Evolutionary conservation across 768 basidiomycete genomes (phyloP).

Genomic region (Leccinum uliginosum): DNA sequence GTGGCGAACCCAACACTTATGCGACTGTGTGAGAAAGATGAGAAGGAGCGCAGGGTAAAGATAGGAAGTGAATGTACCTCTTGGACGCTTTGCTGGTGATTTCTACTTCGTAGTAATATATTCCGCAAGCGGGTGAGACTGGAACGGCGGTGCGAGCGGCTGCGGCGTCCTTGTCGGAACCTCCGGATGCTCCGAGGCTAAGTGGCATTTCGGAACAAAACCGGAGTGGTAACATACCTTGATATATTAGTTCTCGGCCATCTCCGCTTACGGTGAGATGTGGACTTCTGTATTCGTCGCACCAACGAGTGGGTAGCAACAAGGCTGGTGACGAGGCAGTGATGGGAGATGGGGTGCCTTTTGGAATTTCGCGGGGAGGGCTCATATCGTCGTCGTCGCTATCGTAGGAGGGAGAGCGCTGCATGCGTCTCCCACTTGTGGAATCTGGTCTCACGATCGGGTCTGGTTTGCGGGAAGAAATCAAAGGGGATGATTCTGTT

Average conservation of each 20-base stretch:
- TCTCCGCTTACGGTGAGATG: slow-evolving; percentile 61
- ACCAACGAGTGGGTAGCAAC: slow-evolving; percentile 75
- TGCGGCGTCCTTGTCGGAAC: slow-evolving; percentile 78
- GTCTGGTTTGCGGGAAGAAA: slow-evolving; percentile 39
- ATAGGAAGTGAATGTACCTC: slow-evolving; percentile 48
- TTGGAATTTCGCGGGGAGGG: slow-evolving; percentile 41
- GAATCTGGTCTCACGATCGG: slow-evolving; percentile 19
- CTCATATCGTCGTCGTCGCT: slow-evolving; percentile 67
- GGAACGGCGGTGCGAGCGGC: slow-evolving; percentile 73
- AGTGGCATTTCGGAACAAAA: slow-evolving; percentile 2
- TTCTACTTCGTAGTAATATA: slow-evolving; percentile 93
- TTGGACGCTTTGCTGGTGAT: slow-evolving; percentile 75
- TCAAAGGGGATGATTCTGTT: slow-evolving; percentile 39
- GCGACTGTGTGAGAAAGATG: slow-evolving; percentile 42
- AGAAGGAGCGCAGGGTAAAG: slow-evolving; percentile 10
- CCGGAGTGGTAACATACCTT: slow-evolving; percentile 42
- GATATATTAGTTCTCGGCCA: slow-evolving; percentile 70
- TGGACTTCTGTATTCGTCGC: slow-evolving; percentile 57
- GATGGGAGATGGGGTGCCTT: slow-evolving; percentile 19
- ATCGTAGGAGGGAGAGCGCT: slow-evolving; percentile 44
- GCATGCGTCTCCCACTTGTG: slow-evolving; percentile 17
- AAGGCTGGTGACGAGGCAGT: slow-evolving; percentile 37
- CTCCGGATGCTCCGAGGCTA: slow-evolving; percentile 41
- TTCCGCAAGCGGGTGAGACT: slow-evolving; percentile 81
- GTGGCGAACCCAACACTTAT: slow-evolving; percentile 72